These are phyloP conservation scores for Tephrocybe rancida DNA, from an alignment of 768 basidiomycete genomes.

Conservation along the genomic window DNA sequence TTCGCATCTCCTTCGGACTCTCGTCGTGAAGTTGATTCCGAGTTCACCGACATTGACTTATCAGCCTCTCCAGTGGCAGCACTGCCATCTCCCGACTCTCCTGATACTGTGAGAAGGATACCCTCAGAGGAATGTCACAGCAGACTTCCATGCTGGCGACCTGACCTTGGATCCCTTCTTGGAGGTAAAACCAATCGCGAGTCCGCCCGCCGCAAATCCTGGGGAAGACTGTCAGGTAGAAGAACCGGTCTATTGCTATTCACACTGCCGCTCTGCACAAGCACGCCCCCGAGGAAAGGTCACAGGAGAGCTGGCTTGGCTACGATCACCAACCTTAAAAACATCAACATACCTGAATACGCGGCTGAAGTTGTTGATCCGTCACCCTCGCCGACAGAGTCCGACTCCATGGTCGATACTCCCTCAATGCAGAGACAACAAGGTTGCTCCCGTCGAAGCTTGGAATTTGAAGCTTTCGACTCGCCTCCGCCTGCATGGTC, in stretches of 20 bases:
- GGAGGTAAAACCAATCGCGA: constrained; percentile 2
- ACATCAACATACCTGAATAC: not conserved
- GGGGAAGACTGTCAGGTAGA: not conserved
- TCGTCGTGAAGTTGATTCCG: not conserved
- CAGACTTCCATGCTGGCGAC: not conserved
- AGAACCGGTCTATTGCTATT: not conserved
- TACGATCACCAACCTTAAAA: constrained; percentile 13
- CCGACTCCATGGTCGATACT: constrained; percentile 9
- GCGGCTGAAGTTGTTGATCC: not conserved
- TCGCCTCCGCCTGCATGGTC: constrained; percentile 5
- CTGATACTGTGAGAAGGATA: not conserved
- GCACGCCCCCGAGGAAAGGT: constrained; percentile 11
- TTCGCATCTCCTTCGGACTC: not conserved
- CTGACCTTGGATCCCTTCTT: constrained; percentile 11
- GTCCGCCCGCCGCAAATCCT: not conserved
- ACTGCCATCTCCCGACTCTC: not conserved
- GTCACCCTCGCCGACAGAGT: not conserved
- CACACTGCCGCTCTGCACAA: constrained; percentile 13
- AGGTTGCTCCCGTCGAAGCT: constrained; percentile 12
- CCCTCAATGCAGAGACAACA: constrained; percentile 6
- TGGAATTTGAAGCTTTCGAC: constrained; percentile 11
- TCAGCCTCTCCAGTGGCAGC: constrained; percentile 6
- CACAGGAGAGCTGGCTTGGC: constrained; percentile 16
- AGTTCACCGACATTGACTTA: constrained; percentile 2
- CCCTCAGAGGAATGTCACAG: not conserved